Percentiles rank a stretch among this genome's conserved stretches.
Evolutionary conservation across 2,329 filamentous ascomycete species (phyloP).

Genomic region (Curvularia lunata): DNA sequence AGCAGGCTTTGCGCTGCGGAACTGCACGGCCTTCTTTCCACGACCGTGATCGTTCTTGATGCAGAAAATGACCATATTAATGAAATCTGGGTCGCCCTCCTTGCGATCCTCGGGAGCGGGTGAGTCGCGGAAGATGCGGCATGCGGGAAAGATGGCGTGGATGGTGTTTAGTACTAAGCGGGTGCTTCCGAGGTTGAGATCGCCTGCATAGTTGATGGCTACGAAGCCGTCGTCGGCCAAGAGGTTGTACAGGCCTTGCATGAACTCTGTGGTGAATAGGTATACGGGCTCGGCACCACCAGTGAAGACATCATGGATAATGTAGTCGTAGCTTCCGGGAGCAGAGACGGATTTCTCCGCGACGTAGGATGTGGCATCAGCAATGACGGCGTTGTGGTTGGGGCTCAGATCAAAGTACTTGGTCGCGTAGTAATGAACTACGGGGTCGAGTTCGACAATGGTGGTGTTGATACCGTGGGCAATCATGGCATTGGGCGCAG

Average conservation of each 20-base stretch:
- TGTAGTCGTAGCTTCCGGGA: constrained; percentile 75
- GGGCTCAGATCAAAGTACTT: constrained; percentile 81
- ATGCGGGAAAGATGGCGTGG: constrained; percentile 80
- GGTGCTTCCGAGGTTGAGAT: constrained; percentile 77
- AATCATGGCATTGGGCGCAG: constrained; percentile 84
- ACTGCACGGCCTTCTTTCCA: constrained; percentile 59
- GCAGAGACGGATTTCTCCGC: constrained; percentile 56
- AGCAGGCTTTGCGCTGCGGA: constrained; percentile 66
- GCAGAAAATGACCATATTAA: constrained; percentile 97
- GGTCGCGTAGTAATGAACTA: constrained; percentile 80
- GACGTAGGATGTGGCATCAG: constrained; percentile 79
- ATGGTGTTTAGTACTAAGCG: constrained; percentile 84
- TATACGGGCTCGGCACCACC: constrained; percentile 89
- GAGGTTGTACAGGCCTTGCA: constrained; percentile 72
- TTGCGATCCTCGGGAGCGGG: constrained; percentile 56
- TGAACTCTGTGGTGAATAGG: constrained; percentile 86
- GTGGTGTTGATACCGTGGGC: constrained; percentile 90
- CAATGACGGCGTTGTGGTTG: constrained; percentile 80
- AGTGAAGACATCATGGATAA: constrained; percentile 97
- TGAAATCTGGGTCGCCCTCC: constrained; percentile 68
- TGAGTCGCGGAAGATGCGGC: constrained; percentile 86
- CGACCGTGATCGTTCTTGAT: constrained; percentile 62
- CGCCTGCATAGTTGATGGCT: constrained; percentile 96
- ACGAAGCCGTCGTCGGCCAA: constrained; percentile 81
- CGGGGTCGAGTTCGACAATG: constrained; percentile 91